These are phyloP conservation scores for Arxiozyma slooffiae DNA, from an alignment of 1,139 yeast species.

Conservation along the genomic window DNA sequence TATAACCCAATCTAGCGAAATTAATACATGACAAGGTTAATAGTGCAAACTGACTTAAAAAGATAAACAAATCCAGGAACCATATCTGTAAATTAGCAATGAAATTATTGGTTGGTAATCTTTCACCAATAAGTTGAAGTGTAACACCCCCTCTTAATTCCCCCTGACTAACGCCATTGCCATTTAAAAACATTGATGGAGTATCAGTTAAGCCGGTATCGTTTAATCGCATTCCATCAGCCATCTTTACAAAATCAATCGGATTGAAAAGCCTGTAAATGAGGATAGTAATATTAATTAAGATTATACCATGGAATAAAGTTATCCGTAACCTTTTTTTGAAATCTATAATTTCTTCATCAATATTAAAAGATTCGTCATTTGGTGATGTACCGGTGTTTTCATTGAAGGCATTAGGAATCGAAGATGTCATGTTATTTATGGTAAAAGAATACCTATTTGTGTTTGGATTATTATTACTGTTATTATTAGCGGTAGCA, in stretches of 20 bases:
- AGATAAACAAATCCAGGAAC: slow-evolving; percentile 25
- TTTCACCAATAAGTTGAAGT: slow-evolving; percentile 38
- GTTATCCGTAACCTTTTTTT: slow-evolving; percentile 22
- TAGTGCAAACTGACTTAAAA: slow-evolving; percentile 29
- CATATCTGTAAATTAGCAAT: slow-evolving; percentile 27
- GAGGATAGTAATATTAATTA: slow-evolving; percentile 24
- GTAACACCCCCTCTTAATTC: slow-evolving; percentile 33
- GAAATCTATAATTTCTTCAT: slow-evolving; percentile 8
- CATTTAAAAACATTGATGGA: slow-evolving; percentile 25
- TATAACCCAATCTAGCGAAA: slow-evolving; percentile 24
- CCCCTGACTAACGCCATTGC: slow-evolving; percentile 23
- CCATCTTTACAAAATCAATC: slow-evolving; percentile 15
- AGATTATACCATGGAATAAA: slow-evolving; percentile 21
- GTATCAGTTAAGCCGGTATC: slow-evolving; percentile 22
- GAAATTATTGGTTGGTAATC: slow-evolving; percentile 28
- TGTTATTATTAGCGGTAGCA: slow-evolving; percentile 10
- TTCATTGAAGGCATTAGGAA: slow-evolving; percentile 22
- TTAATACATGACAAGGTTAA: slow-evolving; percentile 31
- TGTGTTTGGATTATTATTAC: neutral
- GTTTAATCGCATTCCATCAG: slow-evolving; percentile 13
- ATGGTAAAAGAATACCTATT: neutral
- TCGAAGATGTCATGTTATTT: neutral
- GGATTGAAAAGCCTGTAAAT: slow-evolving; percentile 24
- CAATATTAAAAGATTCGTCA: neutral
- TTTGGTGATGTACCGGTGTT: neutral